Evolutionary conservation across 208 protist species (phyloP), one percentile per base, ranked within the genome.

Genomic region (Leishmania amazonensis): DNA sequence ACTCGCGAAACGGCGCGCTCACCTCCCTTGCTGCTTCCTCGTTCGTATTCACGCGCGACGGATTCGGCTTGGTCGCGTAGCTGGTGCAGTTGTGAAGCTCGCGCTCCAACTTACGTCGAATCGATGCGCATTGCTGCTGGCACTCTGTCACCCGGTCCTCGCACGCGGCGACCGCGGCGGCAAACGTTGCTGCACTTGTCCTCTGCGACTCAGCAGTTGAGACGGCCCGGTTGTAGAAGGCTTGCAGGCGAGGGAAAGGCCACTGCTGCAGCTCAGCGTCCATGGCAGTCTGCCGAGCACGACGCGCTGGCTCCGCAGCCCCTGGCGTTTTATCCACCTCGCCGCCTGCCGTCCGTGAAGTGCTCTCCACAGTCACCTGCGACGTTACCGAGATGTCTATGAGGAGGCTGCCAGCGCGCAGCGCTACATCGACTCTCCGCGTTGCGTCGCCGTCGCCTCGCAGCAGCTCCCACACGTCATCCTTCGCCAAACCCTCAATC

Each of bases 381-480:
- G 58, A 76, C 17, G 76, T 60, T 5, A 84, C 81, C 2, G 51
- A 38, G 2, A 88, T 71, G 64, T 79, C 75, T 7, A 88, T 58
- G 1, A 82, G 53, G 67, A 88, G 84, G 54, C 81, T 85, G 64
- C 81, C 87, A 8, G 45, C 57, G 11, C 75, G 75, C 64, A 90
- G 73, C 45, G 53, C 42, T 67, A 88, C 68, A 28, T 76, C 54
- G 11, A 81, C 72, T 9, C 51, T 11, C 17, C 19, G 60, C 7
- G 80, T 76, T 9, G 73, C 70, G n/a, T 62, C 60, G 24, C 78
- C 24, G 47, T 53, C 7, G n/a, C 49, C 24, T 31, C 38, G n/a
- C 17, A 90, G 35, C 38, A 80, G 47, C 42, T 81, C 70, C n/a
- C 21, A 31, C 3, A 90, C n/a, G 40, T 90, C 87, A 17, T 80